Percentiles rank a stretch among this genome's conserved stretches.
Evolutionary conservation across 2,329 filamentous ascomycete genomes (phyloP).

Genomic region (Alternaria atra): DNA sequence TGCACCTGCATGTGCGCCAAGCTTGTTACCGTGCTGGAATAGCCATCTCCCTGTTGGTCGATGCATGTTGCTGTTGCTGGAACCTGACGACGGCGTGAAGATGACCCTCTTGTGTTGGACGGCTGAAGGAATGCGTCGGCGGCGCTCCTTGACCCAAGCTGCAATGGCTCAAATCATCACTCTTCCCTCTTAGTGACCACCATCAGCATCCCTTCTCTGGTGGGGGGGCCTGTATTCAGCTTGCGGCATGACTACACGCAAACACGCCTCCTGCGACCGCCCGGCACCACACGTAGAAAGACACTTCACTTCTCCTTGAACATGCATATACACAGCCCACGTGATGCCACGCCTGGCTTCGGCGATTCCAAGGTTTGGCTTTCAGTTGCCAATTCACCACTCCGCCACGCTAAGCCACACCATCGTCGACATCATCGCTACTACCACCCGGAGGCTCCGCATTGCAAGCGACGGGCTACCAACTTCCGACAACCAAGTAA

Average conservation of each 20-base stretch:
- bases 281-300: constrained; percentile 1
- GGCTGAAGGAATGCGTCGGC: neutral
- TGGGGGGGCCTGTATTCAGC: constrained; percentile 2
- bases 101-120: neutral
- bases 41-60: constrained; percentile 8
- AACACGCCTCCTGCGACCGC: constrained; percentile 13
- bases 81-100: constrained; percentile 1
- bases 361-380: neutral
- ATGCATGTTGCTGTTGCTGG: constrained; percentile 3
- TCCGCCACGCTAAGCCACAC: constrained; percentile 16
- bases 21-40: constrained; percentile 3
- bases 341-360: constrained; percentile 12
- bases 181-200: neutral
- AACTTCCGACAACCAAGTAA: constrained; percentile 11
- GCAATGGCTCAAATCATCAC: neutral
- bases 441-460: constrained; percentile 10
- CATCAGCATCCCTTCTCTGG: neutral
- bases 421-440: constrained; percentile 11
- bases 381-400: constrained; percentile 5
- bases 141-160: constrained; percentile 4
- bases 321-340: constrained; percentile 18
- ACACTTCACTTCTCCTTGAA: constrained; percentile 3
- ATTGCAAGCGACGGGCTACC: constrained; percentile 13
- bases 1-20: constrained; percentile 14
- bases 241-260: constrained; percentile 1